These are phyloP conservation scores for Monilinia laxa DNA, from an alignment of 2,329 filamentous ascomycete species.

Conservation along the genomic window DNA sequence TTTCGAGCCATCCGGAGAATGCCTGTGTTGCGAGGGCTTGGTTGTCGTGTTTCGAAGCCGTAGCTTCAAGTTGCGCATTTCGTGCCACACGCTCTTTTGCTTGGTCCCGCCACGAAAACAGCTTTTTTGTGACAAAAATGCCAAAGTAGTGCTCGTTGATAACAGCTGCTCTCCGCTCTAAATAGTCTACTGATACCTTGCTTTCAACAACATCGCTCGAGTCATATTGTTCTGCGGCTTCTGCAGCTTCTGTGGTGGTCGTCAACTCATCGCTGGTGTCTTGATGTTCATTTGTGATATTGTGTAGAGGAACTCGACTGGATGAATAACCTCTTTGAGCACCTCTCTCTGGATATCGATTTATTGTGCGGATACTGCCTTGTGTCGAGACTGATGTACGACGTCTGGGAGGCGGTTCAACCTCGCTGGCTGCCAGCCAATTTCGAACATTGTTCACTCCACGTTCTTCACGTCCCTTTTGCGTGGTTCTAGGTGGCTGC, in stretches of 20 bases:
- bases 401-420: conserved; percentile 26
- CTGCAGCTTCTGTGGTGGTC: conserved; percentile 27
- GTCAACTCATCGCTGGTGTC: conserved; percentile 32
- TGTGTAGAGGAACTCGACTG: conserved; percentile 24
- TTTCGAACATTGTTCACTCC: conserved; percentile 29
- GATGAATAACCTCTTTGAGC: conserved; percentile 12
- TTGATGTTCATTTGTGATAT: conserved; percentile 28
- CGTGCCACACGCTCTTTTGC: conserved; percentile 40
- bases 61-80: conserved; percentile 43
- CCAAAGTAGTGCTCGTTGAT: conserved; percentile 32
- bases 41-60: conserved; percentile 52
- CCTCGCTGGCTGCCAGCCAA: conserved; percentile 32
- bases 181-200: neutral
- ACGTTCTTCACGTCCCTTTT: conserved; percentile 24
- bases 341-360: conserved; percentile 29
- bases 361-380: conserved; percentile 33
- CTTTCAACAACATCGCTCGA: conserved; percentile 19
- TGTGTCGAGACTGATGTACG: conserved; percentile 36
- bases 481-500: conserved; percentile 22
- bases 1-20: conserved; percentile 51
- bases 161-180: conserved; percentile 34
- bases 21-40: conserved; percentile 52
- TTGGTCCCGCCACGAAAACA: conserved; percentile 36
- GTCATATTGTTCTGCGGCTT: conserved; percentile 18
- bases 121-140: conserved; percentile 26